phyloP scores from a whole-genome alignment of 305 asterid genomes.

The Solanum hybrid region DNA sequence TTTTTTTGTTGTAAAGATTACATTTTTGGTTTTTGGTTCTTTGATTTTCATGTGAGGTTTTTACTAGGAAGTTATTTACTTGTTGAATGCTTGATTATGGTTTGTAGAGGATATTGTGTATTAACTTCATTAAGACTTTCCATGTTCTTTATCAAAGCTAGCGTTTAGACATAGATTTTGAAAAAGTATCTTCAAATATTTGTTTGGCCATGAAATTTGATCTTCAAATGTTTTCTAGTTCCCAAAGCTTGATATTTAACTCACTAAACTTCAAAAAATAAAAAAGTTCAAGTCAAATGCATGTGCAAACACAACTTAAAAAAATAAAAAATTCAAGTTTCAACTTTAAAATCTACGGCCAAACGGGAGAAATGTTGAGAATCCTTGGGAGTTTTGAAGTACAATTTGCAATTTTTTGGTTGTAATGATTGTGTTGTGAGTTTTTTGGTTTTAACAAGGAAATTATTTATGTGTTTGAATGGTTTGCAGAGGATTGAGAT shows the following conservation, averaged over 20 bases:
- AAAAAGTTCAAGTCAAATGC: too few species aligned
- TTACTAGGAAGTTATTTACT: background rate
- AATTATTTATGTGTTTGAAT: background rate
- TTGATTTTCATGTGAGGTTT: background rate
- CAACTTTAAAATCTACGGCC: background rate
- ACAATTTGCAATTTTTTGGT: background rate
- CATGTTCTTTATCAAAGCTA: background rate
- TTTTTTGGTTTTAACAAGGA: background rate
- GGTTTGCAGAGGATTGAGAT: slow-evolving; percentile 59
- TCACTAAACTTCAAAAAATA: background rate
- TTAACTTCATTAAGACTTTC: background rate
- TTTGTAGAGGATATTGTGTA: slow-evolving; percentile 51
- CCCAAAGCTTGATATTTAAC: background rate
- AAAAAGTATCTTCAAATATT: too few species aligned
- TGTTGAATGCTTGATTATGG: background rate
- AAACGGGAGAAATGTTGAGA: background rate
- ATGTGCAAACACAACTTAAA: too few species aligned
- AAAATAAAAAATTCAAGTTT: background rate
- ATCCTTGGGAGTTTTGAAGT: background rate
- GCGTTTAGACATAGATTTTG: too few species aligned
- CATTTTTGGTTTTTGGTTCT: background rate
- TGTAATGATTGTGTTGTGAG: background rate
- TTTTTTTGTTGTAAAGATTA: background rate
- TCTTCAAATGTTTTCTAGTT: background rate
- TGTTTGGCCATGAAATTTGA: too few species aligned